Base-by-base conservation (phyloP, 2,329 filamentous ascomycete species). In the Rutstroemia sp. region DNA sequence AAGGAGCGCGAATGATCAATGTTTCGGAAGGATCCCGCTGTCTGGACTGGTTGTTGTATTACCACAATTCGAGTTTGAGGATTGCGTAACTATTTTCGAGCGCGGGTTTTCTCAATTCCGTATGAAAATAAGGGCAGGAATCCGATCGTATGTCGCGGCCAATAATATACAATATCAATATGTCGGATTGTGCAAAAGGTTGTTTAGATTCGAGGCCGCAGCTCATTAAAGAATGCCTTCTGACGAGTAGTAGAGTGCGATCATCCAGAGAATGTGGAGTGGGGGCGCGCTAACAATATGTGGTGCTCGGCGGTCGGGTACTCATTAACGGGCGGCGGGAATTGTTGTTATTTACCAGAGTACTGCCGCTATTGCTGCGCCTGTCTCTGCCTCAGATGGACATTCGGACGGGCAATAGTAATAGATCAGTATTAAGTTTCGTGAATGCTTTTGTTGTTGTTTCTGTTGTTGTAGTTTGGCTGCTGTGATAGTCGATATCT, bases 191-290 rank as follows among this genome's bases (percentile, higher is more conserved):
- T 34, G 12, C 30, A 34, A n/a, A 44, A 19, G 4, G 9, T 19
- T 44, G 18, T 44, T 19, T 12, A 44, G n/a, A 21, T 19, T 6
- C 1, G 16, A n/a, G 7, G 6, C 21, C 18, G 18, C 12, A 18
- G 16, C 7, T 44, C 9, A 44, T 44, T 12, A 44, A 44, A 19
- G 41, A 44, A 42, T 42, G 39, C 19, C 39, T 19, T 42, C 19
- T 42, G 4, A 18, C 19, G 18, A 27, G 46, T 49, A 21, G 34
- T 50, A 25, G 52, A 42, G 23, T 55, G 5, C 30, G 30, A 34
- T 34, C 12, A 12, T 34, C 30, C 37, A 50, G 46, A 55, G 45
- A 55, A 55, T 55, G 52, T 25, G 52, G 52, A 55, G 52, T 54
- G 52, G 52, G 52, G 21, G 52, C 18, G 41, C 46, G 34, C 23